Evolutionary conservation across 495 filamentous ascomycete genomes (phyloP), one percentile per base, ranked within the genome.

Genomic region (Schizothecium vesticola): DNA sequence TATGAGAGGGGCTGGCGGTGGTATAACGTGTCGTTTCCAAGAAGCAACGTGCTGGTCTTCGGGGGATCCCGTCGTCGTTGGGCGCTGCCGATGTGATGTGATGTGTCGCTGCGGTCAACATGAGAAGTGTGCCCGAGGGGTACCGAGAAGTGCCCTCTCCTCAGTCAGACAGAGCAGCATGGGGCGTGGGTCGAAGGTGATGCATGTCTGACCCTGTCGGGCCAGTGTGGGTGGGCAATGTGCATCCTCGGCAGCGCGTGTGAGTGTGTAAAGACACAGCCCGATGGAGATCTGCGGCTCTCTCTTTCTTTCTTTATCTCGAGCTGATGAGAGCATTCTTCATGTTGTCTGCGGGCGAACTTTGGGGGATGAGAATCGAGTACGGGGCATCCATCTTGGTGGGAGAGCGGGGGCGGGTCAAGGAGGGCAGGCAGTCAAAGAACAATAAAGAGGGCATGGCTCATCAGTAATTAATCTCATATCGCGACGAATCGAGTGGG

Each of bases 201-300:
- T 65, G 64, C 64, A 65, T 59, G 64, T 65, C 64, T 65, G 64
- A 65, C 55, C 28, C 26, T 25, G 51, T 25, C 64, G 31, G 33
- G 26, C 28, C 3, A 12, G 22, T 23, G 25, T 59, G 33, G 3
- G 33, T 36, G 59, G 16, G 59, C 61, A 63, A 63, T 28, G 21
- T 43, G 61, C 33, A 16, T 55, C 28, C 61, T 51, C 43, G 43
- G 43, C 43, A 51, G 43, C 36, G 43, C 11, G 61, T 25, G 21
- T n/a, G 21, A 25, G 61, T 63, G 61, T 36, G 29, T 22, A 55
- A 28, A 64, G 29, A 51, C 43, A 12, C 43, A n/a, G 33, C 13
- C 33, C 13, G 43, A 51, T 51, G 43, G 43, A 23, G 61, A 64
- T 64, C 61, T 64, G 61, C 61, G 61, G 61, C 61, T 64, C 61